Evolutionary conservation across 495 filamentous ascomycete species (phyloP), one percentile per base, ranked within the genome.

Genomic region (Corynascus novoguineensis): DNA sequence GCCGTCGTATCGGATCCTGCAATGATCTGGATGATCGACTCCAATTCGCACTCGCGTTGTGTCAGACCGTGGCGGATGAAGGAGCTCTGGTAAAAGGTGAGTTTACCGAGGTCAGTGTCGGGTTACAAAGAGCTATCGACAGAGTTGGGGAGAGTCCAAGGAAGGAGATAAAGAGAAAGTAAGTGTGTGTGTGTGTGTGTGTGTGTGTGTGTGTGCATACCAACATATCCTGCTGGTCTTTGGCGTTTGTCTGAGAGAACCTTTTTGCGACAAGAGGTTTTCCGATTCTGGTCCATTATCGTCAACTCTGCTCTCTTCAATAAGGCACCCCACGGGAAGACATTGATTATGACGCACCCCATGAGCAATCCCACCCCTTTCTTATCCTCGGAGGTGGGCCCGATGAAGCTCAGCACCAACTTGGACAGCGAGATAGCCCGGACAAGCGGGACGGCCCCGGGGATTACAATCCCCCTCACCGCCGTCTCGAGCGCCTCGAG

Each of bases 1-100:
- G 82, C 79, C 0, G 82, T 84, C 5, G 83, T 86, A 58, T 89
- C 85, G 1, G 83, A 79, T 4, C 83, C 85, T 0, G 85, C 86
- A 4, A 83, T 65, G 35, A 75, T 73, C 62, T 75, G 71, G 31
- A 78, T 60, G 3, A 75, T 28, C 28, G 67, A 71, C 54, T 80
- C 55, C 72, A 64, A 22, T 50, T 72, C 65, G 59, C 61, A 67
- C 55, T 74, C 57, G 45, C 53, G 58, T 24, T 63, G 63, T 1
- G 53, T 61, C 28, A 75, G 35, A 0, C 69, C 71, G 27, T 70
- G 58, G 3, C 62, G 65, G 8, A 72, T 62, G 61, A 70, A 75
- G 28, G 62, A 60, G 42, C 66, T 66, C 47, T 50, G 46, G 5
- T 10, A 1, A 3, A 4, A 2, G 44, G 44, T 47, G 37, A 41